These are phyloP conservation scores for Epichloe glyceriae DNA, from an alignment of 2,329 filamentous ascomycete genomes.

Conservation along the genomic window DNA sequence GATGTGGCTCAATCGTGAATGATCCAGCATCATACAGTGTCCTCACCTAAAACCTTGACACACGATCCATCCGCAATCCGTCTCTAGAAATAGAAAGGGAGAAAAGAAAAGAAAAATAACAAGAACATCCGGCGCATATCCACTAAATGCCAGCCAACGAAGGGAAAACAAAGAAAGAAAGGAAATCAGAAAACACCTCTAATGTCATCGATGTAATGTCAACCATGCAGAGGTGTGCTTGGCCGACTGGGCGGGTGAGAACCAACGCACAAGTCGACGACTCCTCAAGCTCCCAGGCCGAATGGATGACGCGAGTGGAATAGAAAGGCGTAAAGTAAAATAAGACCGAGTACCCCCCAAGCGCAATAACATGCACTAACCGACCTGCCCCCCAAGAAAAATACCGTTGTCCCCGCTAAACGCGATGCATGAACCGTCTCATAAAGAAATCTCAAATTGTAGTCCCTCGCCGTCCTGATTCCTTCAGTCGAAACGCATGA, in stretches of 20 bases:
- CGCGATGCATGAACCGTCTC: slow-evolving; percentile 25
- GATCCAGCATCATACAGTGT: slow-evolving; percentile 3
- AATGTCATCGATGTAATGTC: slow-evolving; percentile 9
- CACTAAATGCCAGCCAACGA: slow-evolving; percentile 9
- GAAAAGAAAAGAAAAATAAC: neutral
- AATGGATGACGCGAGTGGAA: slow-evolving; percentile 3
- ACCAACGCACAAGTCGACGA: neutral
- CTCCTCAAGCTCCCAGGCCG: neutral
- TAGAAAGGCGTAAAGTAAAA: slow-evolving; percentile 1
- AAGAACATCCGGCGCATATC: slow-evolving; percentile 3
- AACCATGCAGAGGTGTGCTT: neutral
- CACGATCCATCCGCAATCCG: slow-evolving; percentile 5
- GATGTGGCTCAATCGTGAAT: neutral
- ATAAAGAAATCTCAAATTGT: slow-evolving; percentile 7
- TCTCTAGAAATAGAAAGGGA: neutral
- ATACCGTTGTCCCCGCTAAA: slow-evolving; percentile 22
- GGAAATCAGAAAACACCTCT: slow-evolving; percentile 1
- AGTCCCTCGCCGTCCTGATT: slow-evolving; percentile 4
- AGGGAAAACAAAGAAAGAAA: slow-evolving; percentile 4
- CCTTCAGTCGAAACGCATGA: slow-evolving; percentile 13
- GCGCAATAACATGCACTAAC: slow-evolving; percentile 8
- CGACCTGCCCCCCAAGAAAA: slow-evolving; percentile 5
- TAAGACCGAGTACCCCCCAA: neutral
- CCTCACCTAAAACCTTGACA: slow-evolving; percentile 12
- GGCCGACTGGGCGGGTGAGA: neutral